These are phyloP conservation scores for Sporisorium sorghi DNA, from an alignment of 1,284 basidiomycete species.

Conservation along the genomic window DNA sequence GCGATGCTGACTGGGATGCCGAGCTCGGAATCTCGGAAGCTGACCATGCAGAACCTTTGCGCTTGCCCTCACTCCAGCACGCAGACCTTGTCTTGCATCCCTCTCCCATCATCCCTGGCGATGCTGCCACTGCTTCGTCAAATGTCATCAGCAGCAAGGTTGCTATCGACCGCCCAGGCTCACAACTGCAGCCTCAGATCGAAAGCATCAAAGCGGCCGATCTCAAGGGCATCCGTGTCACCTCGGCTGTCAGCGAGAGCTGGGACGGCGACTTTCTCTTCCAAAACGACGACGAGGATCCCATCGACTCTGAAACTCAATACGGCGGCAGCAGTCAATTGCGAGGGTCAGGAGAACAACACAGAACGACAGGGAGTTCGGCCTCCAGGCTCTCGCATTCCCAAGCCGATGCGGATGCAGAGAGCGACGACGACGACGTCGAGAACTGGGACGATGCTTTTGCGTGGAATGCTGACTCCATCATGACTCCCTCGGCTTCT, in stretches of 20 bases:
- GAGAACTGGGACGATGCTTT: conserved; percentile 57
- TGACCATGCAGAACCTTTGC: conserved; percentile 26
- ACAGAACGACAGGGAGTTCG: not conserved
- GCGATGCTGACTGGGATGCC: conserved; percentile 41
- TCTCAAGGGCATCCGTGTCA: conserved; percentile 40
- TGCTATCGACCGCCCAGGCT: not conserved
- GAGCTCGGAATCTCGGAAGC: conserved; percentile 41
- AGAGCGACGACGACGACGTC: conserved; percentile 42
- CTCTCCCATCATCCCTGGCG: not conserved
- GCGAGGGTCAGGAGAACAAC: not conserved
- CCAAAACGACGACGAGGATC: conserved; percentile 44
- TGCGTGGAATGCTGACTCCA: conserved; percentile 37
- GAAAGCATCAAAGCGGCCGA: conserved; percentile 16
- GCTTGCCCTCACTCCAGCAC: conserved; percentile 15
- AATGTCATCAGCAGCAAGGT: conserved; percentile 1
- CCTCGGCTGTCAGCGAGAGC: conserved; percentile 49
- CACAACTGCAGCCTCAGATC: not conserved
- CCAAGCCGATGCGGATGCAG: not conserved
- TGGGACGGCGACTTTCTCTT: conserved; percentile 63
- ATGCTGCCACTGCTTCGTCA: not conserved
- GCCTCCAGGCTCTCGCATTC: not conserved
- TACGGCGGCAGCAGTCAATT: not conserved
- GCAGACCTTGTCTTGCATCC: conserved; percentile 1
- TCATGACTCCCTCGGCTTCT: conserved; percentile 21
- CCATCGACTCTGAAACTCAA: conserved; percentile 2